Evolutionary conservation across 106 monocot species (phyloP), one percentile per base, ranked within the genome.

Genomic region (Platanthera guangdongensis): DNA sequence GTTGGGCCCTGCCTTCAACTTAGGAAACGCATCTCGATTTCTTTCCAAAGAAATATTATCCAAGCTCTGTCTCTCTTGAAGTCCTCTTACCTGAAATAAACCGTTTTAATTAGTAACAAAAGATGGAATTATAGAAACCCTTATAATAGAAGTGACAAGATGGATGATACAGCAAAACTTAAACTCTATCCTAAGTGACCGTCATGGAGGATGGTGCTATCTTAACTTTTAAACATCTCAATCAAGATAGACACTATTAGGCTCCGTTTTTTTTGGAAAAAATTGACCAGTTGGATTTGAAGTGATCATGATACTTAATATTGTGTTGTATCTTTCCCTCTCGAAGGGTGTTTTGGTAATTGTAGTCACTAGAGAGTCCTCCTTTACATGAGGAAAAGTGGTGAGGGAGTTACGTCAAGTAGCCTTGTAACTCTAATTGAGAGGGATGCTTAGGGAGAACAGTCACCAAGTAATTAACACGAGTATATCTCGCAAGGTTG

Each of bases 11-110:
- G 75, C 62, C 15, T 75, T 79, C 47, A 48, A 64, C 16, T 59
- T 81, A 52, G 46, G 21, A 81, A 71, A 73, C 45, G 73, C 71
- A 67, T 48, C 72, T 32, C 72, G 60, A 63, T 72, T 71, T 59
- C 57, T 84, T 3, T 80, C 83, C 73, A 68, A 60, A 71, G 82
- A 68, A 74, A 79, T 32, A 75, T 64, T 81, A 73, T 77, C 78
- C 64, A 73, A 85, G 21, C 48, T 71, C 22, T 76, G 86, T 21
- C 77, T 74, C 60, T 85, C 83, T 76, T 74, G 81, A 77, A 67
- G 71, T 75, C 78, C 83, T 77, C 80, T 71, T 46, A 79, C 86
- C 89, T 92, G 77, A 74, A 78, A n/a, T 52, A 52, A 57, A 25
- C 73, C 51, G 7, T n/a, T 55, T 65, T 50, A 72, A 51, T 22